Base-by-base conservation (phyloP, 805 yeast genomes). In the Metschnikowia bowlesiae region DNA sequence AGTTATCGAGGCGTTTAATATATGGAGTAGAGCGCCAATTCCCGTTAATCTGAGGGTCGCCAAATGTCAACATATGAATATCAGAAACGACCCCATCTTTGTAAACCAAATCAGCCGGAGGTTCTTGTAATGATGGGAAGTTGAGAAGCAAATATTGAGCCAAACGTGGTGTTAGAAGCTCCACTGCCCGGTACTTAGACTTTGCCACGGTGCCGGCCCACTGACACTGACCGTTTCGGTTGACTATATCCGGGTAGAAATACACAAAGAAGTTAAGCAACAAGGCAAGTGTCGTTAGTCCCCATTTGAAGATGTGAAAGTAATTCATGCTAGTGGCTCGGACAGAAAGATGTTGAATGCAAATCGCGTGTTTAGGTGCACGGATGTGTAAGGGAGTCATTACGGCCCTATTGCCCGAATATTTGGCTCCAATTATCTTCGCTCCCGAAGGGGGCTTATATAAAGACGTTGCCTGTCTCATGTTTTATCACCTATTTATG, bases 21-120 rank as follows among this genome's bases (percentile, higher is more conserved):
- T 84, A 82, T 11, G 84, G 80, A 1, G 96, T 85, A 28, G 74
- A 70, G 7, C 78, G 80, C 86, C 89, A 83, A 58, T 84, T 81
- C 2, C 99, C 99, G 54, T 92, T 87, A 66, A 94, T 91, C 70
- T 94, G 99, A 0, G 99, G 99, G 62, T 94, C 99, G 6, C 98
- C 99, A 66, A 90, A 84, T 6, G 96, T 86, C 55, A 91, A 66
- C 67, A 94, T 67, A 54, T 81, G 81, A 46, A 91, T 78, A 57
- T 79, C 82, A 9, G 73, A 63, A 4, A 74, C 69, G 11, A 46
- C 29, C n/a, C 55, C 56, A 33, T 47, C 32, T 10, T 51, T 53
- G 39, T 55, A 45, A 4, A 52, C 50, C 7, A 44, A 16, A 5
- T 34, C 26, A 14, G 41, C 22, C 42, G 51, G 50, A 8, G 41